Evolutionary conservation across 1,284 basidiomycete genomes (phyloP), one percentile per base, ranked within the genome.

Genomic region (Cystobasidiaceae sp.): DNA sequence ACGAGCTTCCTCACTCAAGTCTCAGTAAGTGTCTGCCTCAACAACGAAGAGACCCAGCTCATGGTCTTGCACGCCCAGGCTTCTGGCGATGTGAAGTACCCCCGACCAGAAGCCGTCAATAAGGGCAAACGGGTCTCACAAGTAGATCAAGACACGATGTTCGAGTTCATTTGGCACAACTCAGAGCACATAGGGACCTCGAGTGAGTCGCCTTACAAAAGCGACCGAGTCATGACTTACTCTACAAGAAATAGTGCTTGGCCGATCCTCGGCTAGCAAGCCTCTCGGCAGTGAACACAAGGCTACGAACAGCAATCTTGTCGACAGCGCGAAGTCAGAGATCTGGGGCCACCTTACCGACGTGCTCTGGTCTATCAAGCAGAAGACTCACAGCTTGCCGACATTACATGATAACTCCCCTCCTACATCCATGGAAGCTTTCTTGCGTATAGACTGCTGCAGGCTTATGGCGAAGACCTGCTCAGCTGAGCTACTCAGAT

Each of bases 1-100:
- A 90, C 89, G 1, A 83, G 86, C 50, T 94, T 88, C 79, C 78
- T 94, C 63, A 89, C 85, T 46, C 88, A 91, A 71, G 79, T 92
- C 37, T 85, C 86, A 69, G 88, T 90, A 71, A 71, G 85, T n/a
- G n/a, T n/a, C n/a, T n/a, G n/a, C n/a, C n/a, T n/a, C n/a, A n/a
- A n/a, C n/a, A n/a, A n/a, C n/a, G n/a, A n/a, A n/a, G n/a, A n/a
- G n/a, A n/a, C n/a, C n/a, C n/a, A n/a, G n/a, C n/a, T n/a, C n/a
- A n/a, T n/a, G n/a, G n/a, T n/a, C n/a, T n/a, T n/a, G n/a, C n/a
- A n/a, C n/a, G n/a, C n/a, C n/a, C n/a, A n/a, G n/a, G n/a, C n/a
- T n/a, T n/a, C n/a, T n/a, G n/a, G n/a, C n/a, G n/a, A n/a, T n/a
- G n/a, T n/a, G n/a, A n/a, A n/a, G n/a, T n/a, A n/a, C n/a, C n/a